These are phyloP conservation scores for Dictyostelium citrinum DNA, from an alignment of 78 protist species.

Conservation along the genomic window DNA sequence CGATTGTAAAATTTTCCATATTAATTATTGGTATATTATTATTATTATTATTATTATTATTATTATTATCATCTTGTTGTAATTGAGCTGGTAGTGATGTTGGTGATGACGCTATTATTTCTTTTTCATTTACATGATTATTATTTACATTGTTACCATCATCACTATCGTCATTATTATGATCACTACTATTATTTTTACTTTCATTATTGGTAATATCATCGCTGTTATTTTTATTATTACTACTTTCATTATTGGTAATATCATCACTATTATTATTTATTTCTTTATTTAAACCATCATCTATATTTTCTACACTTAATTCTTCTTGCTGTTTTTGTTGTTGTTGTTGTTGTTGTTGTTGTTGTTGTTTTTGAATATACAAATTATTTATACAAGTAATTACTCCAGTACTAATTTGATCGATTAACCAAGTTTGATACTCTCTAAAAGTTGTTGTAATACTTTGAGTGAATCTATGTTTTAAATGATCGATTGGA, in stretches of 20 bases:
- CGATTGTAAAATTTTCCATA: conserved; percentile 24
- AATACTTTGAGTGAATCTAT: conserved; percentile 51
- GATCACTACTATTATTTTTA: not conserved
- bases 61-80: not conserved
- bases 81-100: too few relatives aligned
- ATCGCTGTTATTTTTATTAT: not conserved
- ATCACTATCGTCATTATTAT: not conserved
- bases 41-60: not conserved
- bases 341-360: not conserved
- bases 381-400: conserved; percentile 62
- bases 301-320: not conserved
- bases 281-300: not conserved
- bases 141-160: not conserved
- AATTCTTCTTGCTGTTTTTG: not conserved
- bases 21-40: not conserved
- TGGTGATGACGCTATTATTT: conserved; percentile 12
- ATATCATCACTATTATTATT: not conserved
- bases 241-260: not conserved
- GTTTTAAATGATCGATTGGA: conserved; percentile 63
- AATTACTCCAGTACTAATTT: conserved; percentile 52
- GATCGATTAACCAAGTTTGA: conserved; percentile 68
- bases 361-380: conserved; percentile 16
- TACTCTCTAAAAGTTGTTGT: conserved; percentile 45
- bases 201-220: not conserved
- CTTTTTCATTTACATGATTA: not conserved